Evolutionary conservation across 2,329 filamentous ascomycete species (phyloP).

Genomic region (Cladosporium colombiae): DNA sequence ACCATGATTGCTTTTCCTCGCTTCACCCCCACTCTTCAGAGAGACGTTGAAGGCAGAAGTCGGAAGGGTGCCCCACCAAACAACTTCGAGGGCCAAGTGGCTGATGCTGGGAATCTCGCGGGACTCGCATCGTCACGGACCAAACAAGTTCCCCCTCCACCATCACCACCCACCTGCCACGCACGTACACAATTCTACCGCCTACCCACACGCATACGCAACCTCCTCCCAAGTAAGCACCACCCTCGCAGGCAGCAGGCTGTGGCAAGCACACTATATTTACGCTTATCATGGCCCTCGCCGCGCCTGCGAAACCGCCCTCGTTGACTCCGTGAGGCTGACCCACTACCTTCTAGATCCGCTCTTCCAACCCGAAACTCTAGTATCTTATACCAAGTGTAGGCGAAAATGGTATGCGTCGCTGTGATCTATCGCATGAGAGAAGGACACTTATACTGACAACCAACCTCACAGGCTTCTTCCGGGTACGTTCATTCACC

Average conservation of each 20-base stretch:
- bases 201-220: constrained; percentile 2
- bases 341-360: constrained; percentile 6
- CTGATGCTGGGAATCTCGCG: background rate
- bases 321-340: constrained; percentile 6
- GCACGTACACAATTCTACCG: constrained; percentile 12
- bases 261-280: background rate
- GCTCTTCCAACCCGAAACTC: background rate
- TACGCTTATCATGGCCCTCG: background rate
- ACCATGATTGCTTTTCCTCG: background rate
- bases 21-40: background rate
- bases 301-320: no score
- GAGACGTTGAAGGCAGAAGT: background rate
- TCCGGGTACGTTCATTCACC: constrained; percentile 20
- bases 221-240: background rate
- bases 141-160: constrained; percentile 8
- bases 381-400: constrained; percentile 11
- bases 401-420: constrained; percentile 13
- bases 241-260: background rate
- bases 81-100: background rate
- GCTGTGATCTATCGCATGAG: background rate
- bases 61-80: constrained; percentile 3
- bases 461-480: constrained; percentile 2
- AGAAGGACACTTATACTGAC: background rate
- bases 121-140: constrained; percentile 7
- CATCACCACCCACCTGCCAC: background rate